A percentile compares a stretch with the other conserved stretches of the same genome.
These are phyloP conservation scores for Magnaporthiopsis poae DNA, from an alignment of 2,329 filamentous ascomycete genomes.

Conservation along the genomic window DNA sequence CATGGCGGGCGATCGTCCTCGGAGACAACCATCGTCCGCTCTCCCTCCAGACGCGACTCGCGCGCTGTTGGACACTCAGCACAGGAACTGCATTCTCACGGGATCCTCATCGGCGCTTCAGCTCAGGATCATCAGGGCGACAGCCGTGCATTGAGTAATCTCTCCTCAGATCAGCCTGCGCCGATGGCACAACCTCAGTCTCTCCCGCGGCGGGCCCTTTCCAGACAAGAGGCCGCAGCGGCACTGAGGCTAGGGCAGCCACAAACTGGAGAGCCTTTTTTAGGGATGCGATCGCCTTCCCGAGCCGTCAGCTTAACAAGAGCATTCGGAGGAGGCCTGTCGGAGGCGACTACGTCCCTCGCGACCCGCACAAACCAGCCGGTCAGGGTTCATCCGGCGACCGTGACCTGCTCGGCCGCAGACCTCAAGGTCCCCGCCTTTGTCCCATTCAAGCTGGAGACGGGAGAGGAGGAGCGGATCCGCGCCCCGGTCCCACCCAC, in stretches of 20 bases:
- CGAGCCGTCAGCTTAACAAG: background rate
- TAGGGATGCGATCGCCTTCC: conserved; percentile 20
- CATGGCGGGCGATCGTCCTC: conserved; percentile 18
- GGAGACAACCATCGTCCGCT: conserved; percentile 28
- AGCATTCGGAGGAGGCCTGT: background rate
- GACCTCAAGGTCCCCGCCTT: background rate
- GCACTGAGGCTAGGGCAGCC: background rate
- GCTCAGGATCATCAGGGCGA: background rate
- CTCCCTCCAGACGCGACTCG: conserved; percentile 19
- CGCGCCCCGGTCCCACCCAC: background rate
- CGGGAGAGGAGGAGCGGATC: background rate
- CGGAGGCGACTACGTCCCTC: background rate
- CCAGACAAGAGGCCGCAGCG: conserved; percentile 11
- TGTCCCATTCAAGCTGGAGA: background rate
- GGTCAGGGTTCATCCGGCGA: background rate
- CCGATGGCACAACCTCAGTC: background rate
- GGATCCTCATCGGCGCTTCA: background rate
- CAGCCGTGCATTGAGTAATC: background rate
- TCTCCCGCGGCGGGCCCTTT: background rate
- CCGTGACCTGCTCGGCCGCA: background rate
- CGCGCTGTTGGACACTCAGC: background rate
- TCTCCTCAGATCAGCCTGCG: background rate
- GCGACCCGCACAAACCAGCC: background rate
- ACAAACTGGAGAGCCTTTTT: conserved; percentile 24
- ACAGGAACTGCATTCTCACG: background rate